Conservation (phyloP, 495 filamentous ascomycete species). For the Sordaria brevicollis region DNA sequence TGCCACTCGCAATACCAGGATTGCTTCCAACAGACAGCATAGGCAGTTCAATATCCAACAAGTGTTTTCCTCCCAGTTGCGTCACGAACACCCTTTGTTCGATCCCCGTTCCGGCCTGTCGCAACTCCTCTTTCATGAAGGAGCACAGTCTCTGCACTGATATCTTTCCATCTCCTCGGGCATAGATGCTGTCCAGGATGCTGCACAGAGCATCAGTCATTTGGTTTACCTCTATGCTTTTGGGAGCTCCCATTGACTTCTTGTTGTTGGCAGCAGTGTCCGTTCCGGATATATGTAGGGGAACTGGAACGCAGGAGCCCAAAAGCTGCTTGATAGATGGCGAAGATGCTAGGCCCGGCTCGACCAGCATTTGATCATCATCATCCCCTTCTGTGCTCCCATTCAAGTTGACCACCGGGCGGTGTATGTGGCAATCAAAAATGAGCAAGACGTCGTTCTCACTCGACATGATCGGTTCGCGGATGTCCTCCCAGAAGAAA, state of each 20-base stretch:
- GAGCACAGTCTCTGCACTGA: slow-evolving; percentile 19
- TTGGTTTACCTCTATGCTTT: neutral
- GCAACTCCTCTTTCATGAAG: slow-evolving; percentile 13
- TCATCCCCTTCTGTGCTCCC: neutral
- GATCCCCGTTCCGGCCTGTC: neutral
- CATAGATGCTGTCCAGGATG: slow-evolving; percentile 4
- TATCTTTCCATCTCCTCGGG: neutral
- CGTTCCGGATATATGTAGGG: neutral
- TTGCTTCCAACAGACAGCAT: neutral
- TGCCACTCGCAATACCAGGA: neutral
- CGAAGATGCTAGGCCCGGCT: slow-evolving; percentile 7
- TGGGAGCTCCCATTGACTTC: neutral
- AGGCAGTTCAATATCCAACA: slow-evolving; percentile 18
- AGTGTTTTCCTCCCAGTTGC: slow-evolving; percentile 16
- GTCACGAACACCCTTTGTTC: slow-evolving; percentile 15
- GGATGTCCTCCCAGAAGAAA: slow-evolving; percentile 22
- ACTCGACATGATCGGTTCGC: slow-evolving; percentile 15
- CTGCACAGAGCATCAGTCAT: slow-evolving; percentile 13
- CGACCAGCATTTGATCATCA: slow-evolving; percentile 5
- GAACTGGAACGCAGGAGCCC: slow-evolving; percentile 10
- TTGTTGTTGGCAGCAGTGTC: no score
- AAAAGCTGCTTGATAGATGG: slow-evolving; percentile 16
- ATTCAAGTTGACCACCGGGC: neutral
- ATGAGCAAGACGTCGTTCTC: slow-evolving; percentile 15
- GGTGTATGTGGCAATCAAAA: slow-evolving; percentile 13